Percentiles rank a stretch among this genome's conserved stretches.
Conservation (phyloP, 148 eudicot genomes). For the Dianthus caryophyllus region DNA sequence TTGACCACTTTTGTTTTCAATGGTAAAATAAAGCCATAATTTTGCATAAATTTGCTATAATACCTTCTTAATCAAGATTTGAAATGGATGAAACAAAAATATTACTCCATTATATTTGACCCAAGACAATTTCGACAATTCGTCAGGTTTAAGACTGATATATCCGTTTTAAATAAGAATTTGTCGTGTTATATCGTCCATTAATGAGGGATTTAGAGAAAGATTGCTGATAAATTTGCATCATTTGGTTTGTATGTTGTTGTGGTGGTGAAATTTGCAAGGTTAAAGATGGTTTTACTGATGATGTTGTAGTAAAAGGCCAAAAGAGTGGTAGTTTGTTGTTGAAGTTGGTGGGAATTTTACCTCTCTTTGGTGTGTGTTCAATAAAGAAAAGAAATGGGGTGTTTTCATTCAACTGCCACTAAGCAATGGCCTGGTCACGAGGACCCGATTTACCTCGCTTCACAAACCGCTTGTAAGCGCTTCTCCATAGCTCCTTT, state of each 20-base stretch:
- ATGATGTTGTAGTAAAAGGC: constrained; percentile 31
- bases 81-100: too few species aligned
- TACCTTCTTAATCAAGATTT: too few species aligned
- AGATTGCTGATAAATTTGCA: constrained; percentile 10
- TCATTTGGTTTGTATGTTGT: constrained; percentile 8
- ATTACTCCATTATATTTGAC: too few species aligned
- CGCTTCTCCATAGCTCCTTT: background rate
- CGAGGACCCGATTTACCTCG: constrained; percentile 62
- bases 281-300: constrained; percentile 43
- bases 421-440: constrained; percentile 49
- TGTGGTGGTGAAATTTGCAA: constrained; percentile 25
- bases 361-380: too few species aligned
- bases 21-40: too few species aligned
- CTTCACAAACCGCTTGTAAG: constrained; percentile 93
- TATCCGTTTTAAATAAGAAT: background rate
- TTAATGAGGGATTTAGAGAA: background rate
- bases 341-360: constrained; percentile 23
- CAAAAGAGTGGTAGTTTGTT: background rate
- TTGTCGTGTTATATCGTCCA: background rate
- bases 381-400: constrained; percentile 43
- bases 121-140: too few species aligned
- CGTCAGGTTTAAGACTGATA: too few species aligned
- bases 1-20: background rate
- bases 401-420: constrained; percentile 63
- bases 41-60: too few species aligned